phyloP scores from a whole-genome alignment of 768 basidiomycete genomes.

The Rossbeevera mucosa region DNA sequence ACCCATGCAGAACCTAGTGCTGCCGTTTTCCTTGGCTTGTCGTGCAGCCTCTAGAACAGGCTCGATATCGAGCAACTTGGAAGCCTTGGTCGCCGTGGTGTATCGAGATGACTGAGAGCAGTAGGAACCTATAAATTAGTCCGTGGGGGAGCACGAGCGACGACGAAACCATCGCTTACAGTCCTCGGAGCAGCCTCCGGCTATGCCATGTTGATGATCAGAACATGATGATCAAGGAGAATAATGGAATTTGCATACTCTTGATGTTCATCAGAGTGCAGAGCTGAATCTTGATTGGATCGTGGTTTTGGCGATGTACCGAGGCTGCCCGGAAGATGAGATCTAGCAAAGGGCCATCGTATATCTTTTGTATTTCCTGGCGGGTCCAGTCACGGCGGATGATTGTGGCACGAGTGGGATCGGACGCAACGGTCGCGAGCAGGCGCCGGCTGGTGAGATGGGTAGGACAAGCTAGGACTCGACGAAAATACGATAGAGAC shows the following conservation, averaged over 20 bases:
- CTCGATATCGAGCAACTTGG: slow-evolving; percentile 80
- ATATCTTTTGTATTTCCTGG: slow-evolving; percentile 79
- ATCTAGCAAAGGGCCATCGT: slow-evolving; percentile 80
- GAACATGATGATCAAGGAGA: slow-evolving; percentile 12
- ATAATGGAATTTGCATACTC: slow-evolving; percentile 50
- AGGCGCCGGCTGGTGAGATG: slow-evolving; percentile 36
- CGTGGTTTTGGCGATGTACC: slow-evolving; percentile 82
- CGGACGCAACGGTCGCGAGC: slow-evolving; percentile 53
- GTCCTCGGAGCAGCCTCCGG: slow-evolving; percentile 94
- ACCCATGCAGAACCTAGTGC: slow-evolving; percentile 98
- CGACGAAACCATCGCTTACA: slow-evolving; percentile 49
- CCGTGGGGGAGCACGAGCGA: background rate
- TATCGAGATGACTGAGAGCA: slow-evolving; percentile 97
- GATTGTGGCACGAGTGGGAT: slow-evolving; percentile 2
- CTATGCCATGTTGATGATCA: slow-evolving; percentile 37
- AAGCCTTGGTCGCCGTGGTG: slow-evolving; percentile 83
- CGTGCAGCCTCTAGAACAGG: slow-evolving; percentile 91
- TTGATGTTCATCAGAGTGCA: slow-evolving; percentile 99
- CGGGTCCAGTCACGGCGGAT: slow-evolving; percentile 68
- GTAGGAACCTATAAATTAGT: slow-evolving; percentile 67
- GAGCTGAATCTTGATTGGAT: slow-evolving; percentile 87
- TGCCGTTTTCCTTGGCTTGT: slow-evolving; percentile 93
- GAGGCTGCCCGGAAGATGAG: slow-evolving; percentile 83
- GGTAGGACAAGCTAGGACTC: slow-evolving; percentile 7
- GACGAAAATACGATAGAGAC: slow-evolving; percentile 8